Evolutionary conservation across 257 asterid genomes (phyloP).

Genomic region (Solanum sejunctum): DNA sequence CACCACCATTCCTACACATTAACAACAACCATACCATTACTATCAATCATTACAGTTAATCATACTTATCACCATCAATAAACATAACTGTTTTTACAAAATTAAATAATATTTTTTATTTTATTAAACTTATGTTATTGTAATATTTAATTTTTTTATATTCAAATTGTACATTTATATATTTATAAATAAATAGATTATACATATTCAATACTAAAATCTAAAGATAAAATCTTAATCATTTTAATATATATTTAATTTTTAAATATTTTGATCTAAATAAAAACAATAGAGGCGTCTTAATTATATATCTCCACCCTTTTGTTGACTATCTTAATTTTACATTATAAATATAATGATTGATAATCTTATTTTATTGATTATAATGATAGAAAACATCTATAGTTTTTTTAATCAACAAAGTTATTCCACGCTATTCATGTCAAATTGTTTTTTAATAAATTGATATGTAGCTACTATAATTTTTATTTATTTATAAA

Average conservation of each 20-base stretch:
- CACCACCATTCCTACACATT: too few relatives aligned
- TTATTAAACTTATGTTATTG: too few relatives aligned
- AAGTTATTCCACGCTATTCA: not conserved
- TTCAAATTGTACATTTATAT: too few relatives aligned
- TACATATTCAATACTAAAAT: not conserved
- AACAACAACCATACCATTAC: too few relatives aligned
- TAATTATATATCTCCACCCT: not conserved
- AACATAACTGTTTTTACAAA: too few relatives aligned
- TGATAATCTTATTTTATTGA: not conserved
- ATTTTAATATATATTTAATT: rapidly evolving
- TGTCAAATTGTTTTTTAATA: not conserved
- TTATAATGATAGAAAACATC: not conserved
- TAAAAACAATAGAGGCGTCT: not conserved
- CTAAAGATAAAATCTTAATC: not conserved
- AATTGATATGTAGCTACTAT: not conserved
- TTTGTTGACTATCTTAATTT: not conserved
- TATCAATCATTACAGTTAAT: too few relatives aligned
- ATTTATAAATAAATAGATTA: too few relatives aligned
- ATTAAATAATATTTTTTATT: too few relatives aligned
- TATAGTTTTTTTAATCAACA: not conserved
- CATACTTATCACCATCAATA: too few relatives aligned
- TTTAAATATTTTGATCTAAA: rapidly evolving
- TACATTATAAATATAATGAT: not conserved
- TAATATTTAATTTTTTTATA: too few relatives aligned
- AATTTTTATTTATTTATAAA: too few relatives aligned